Base-by-base conservation (phyloP, 345 rosid species). In the Populus euphratica region DNA sequence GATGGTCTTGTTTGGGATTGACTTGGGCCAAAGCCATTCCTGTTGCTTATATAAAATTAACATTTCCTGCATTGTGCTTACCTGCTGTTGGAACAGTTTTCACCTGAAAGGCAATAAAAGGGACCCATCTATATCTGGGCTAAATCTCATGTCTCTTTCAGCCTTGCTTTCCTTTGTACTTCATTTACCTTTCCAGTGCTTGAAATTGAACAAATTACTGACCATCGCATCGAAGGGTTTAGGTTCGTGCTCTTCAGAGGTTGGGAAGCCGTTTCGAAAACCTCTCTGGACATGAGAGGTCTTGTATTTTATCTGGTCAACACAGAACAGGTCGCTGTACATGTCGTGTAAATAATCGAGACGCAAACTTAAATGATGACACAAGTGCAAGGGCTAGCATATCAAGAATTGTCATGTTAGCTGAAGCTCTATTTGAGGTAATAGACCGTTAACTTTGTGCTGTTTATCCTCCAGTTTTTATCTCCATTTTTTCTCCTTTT, bases 341-440 rank as follows among this genome's bases (percentile, higher is more conserved):
- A 54, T 96, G 99, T 59, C 92, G 85, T 73, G 77, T 74, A 47
- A 84, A 81, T 81, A 90, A 85, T 78, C 91, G 85, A 43, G 90
- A 82, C 74, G 78, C 90, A 49, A 87, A 77, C 78, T 81, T 89
- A 74, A 88, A 87, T 21, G 89, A 91, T 73, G 94, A 93, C 78
- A 85, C 88, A 14, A 87, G 86, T 82, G 90, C 97, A 69, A 88
- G 99, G 82, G 96, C 98, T 77, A 93, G 99, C 89, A 90, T 96
- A 85, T 96, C 99, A 61, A 91, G 98, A 85, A 92, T 96, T 73
- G 98, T 96, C 66, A 92, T 96, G 96, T 80, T 96, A 83, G 99
- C 98, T 61, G 99, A 96, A 89, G 99, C 98, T 77, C 83, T 96
- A 25, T 96, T 96, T 84, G 99, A 96, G 98, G 99, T 93, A 76